Percentiles rank a stretch among this genome's conserved stretches.
phyloP scores from a whole-genome alignment of 1,284 basidiomycete species.

The Ceratobasidium sp. region DNA sequence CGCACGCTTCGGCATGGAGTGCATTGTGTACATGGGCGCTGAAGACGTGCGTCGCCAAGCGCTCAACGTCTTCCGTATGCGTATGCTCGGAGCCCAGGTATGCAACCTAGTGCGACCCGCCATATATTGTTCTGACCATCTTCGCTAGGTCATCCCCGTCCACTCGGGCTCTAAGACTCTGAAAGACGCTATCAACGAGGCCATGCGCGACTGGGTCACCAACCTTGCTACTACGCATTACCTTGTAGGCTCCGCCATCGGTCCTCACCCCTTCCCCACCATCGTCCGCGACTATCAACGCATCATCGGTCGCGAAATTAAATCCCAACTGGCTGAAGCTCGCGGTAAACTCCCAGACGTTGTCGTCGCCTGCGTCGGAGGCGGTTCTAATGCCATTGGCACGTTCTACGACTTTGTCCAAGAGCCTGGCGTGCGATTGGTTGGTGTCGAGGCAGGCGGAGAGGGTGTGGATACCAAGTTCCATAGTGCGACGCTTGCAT shows the following conservation, averaged over 20 bases:
- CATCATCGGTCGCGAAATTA: conserved; percentile 96
- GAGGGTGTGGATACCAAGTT: conserved; percentile 90
- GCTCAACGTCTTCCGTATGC: conserved; percentile 97
- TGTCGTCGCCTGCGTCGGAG: conserved; percentile 97
- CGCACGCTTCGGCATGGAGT: conserved; percentile 96
- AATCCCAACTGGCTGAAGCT: conserved; percentile 81
- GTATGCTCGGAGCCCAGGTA: conserved; percentile 95
- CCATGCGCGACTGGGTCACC: conserved; percentile 98
- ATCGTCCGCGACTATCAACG: conserved; percentile 99
- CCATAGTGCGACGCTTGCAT: conserved; percentile 93
- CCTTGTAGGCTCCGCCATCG: conserved; percentile 96
- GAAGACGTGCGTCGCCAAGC: conserved; percentile 97
- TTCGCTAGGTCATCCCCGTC: conserved; percentile 85
- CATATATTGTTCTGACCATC: conserved; percentile 36
- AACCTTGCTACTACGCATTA: conserved; percentile 96
- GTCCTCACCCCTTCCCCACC: conserved; percentile 98
- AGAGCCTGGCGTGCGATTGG: conserved; percentile 83
- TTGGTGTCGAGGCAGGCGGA: conserved; percentile 96
- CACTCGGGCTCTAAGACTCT: conserved; percentile 93
- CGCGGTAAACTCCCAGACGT: conserved; percentile 92
- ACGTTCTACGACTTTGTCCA: conserved; percentile 95
- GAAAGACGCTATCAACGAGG: conserved; percentile 98
- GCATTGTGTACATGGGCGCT: conserved; percentile 98
- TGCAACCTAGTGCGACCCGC: conserved; percentile 6
- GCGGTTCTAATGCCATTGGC: conserved; percentile 97